Evolutionary conservation across 306 rosid species (phyloP).

Genomic region (Sophora flavescens): DNA sequence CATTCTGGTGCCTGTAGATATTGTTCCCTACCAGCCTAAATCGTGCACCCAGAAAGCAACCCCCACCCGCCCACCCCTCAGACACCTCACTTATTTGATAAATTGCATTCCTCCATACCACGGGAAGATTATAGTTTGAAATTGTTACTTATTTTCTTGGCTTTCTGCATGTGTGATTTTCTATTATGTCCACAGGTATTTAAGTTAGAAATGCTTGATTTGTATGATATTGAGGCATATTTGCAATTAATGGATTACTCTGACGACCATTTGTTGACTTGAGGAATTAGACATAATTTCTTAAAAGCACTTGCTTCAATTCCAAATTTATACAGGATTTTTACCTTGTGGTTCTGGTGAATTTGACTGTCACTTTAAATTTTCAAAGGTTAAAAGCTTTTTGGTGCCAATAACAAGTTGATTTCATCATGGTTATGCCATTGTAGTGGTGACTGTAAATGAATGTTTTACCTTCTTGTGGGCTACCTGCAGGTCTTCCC

Average conservation of each 20-base stretch:
- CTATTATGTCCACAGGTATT: not conserved
- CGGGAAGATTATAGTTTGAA: not conserved
- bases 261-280: slow-evolving; percentile 9
- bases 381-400: slow-evolving; percentile 20
- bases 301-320: slow-evolving; percentile 6
- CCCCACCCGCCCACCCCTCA: not conserved
- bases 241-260: not conserved
- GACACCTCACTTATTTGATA: not conserved
- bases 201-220: slow-evolving; percentile 31
- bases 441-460: slow-evolving; percentile 5
- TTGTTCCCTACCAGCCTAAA: not conserved
- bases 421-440: slow-evolving; percentile 35
- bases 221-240: slow-evolving; percentile 11
- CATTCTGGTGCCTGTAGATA: not conserved
- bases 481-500: slow-evolving; percentile 62
- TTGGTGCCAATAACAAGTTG: not conserved
- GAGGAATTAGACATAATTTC: slow-evolving; percentile 6
- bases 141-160: slow-evolving; percentile 20
- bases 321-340: slow-evolving; percentile 20
- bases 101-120: not conserved
- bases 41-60: not conserved
- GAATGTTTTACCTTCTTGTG: slow-evolving; percentile 36
- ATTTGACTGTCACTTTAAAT: not conserved
- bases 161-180: not conserved
- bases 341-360: not conserved